A percentile compares a stretch with the other conserved stretches of the same genome.
These are phyloP conservation scores for Rubia peregrina DNA, from an alignment of 305 asterid species.

Conservation along the genomic window DNA sequence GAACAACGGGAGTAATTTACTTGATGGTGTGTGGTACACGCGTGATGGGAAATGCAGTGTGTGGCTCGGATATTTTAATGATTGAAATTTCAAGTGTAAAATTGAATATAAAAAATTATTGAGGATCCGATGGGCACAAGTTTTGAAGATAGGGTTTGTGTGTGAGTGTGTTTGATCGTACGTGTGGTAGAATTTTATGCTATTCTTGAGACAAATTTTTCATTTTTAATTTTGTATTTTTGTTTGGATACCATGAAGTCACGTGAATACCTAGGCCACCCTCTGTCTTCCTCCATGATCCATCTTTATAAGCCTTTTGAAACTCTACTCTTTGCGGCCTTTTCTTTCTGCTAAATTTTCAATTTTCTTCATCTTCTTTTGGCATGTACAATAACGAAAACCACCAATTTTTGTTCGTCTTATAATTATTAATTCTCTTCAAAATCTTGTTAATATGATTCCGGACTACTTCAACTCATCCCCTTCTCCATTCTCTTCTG, in stretches of 20 bases:
- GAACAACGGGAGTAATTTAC: too few relatives aligned
- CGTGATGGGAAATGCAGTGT: neutral
- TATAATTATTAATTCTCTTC: neutral
- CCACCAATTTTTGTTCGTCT: neutral
- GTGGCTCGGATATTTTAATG: constrained; percentile 19
- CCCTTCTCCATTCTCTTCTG: constrained; percentile 34
- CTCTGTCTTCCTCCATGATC: constrained; percentile 6
- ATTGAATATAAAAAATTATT: neutral
- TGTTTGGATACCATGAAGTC: constrained; percentile 73
- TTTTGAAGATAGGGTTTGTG: constrained; percentile 65
- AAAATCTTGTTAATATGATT: constrained; percentile 24
- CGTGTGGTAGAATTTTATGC: constrained; percentile 86
- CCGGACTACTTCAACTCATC: constrained; percentile 29
- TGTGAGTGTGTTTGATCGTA: constrained; percentile 29
- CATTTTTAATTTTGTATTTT: constrained; percentile 32
- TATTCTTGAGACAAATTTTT: constrained; percentile 38
- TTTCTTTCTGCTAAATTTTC: constrained; percentile 9
- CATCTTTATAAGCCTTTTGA: constrained; percentile 26
- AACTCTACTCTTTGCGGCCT: constrained; percentile 29
- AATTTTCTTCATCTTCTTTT: neutral
- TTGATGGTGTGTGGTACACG: constrained; percentile 12
- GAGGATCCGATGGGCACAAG: constrained; percentile 12
- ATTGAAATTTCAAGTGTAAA: neutral
- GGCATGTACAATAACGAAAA: neutral
- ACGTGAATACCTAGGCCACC: constrained; percentile 53